Evolutionary conservation across 805 yeast genomes (phyloP).

Genomic region (Zygoascus tannicola): DNA sequence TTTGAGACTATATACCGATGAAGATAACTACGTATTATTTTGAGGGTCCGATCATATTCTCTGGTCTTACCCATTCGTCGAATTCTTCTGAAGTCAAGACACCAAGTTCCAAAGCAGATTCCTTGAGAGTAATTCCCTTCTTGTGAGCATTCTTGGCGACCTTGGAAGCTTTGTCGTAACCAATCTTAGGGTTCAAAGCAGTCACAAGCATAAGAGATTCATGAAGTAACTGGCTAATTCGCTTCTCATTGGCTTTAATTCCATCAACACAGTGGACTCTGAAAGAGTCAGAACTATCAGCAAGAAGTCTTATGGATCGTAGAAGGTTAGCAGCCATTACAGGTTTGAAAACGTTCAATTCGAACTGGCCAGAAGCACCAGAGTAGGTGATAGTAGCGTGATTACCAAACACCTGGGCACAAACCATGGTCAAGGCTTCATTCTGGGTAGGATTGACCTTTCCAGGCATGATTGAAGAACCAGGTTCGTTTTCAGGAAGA

Average conservation of each 20-base stretch:
- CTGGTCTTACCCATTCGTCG: slow-evolving; percentile 96
- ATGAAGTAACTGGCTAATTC: slow-evolving; percentile 78
- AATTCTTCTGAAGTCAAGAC: slow-evolving; percentile 79
- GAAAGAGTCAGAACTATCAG: slow-evolving; percentile 86
- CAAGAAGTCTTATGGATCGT: slow-evolving; percentile 76
- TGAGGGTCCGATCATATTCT: slow-evolving; percentile 92
- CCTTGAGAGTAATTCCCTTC: slow-evolving; percentile 92
- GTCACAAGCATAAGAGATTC: slow-evolving; percentile 98
- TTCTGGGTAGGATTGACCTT: slow-evolving; percentile 99
- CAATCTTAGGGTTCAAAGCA: slow-evolving; percentile 97
- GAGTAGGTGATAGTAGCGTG: slow-evolving; percentile 90
- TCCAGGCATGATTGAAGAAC: slow-evolving; percentile 99
- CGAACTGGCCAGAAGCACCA: slow-evolving; percentile 98
- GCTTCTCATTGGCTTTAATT: slow-evolving; percentile 76
- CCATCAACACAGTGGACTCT: slow-evolving; percentile 94
- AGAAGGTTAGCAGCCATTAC: slow-evolving; percentile 86
- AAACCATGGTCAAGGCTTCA: slow-evolving; percentile 97
- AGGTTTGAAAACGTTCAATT: slow-evolving; percentile 96
- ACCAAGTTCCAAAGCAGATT: slow-evolving; percentile 86
- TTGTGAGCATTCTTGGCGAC: slow-evolving; percentile 98
- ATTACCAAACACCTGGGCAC: slow-evolving; percentile 97
- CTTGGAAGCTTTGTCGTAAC: slow-evolving; percentile 95
- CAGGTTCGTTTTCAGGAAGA: slow-evolving; percentile 98
- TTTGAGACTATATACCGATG: neutral
- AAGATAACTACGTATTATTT: slow-evolving; percentile 11